phyloP scores from a whole-genome alignment of 2,329 filamentous ascomycete genomes.

The Huntiella savannae region DNA sequence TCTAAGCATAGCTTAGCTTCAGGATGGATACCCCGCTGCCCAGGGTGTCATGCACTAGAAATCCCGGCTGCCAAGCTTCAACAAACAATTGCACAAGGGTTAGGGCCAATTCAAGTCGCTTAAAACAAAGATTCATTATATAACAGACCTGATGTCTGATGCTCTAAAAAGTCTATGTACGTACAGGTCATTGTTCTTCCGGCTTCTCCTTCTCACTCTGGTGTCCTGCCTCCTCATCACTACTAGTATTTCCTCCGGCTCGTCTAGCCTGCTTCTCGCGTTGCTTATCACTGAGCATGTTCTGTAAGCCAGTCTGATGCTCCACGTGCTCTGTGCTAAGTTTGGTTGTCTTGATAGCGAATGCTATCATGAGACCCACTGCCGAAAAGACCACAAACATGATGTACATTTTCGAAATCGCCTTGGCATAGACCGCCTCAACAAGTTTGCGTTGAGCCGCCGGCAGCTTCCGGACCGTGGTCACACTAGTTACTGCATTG shows the following conservation, averaged over 20 bases:
- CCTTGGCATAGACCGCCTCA: slow-evolving; percentile 28
- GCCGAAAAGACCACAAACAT: slow-evolving; percentile 32
- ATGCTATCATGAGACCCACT: slow-evolving; percentile 26
- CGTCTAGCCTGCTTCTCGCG: background rate
- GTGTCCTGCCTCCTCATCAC: background rate
- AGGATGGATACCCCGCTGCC: no score
- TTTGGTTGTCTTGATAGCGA: slow-evolving; percentile 28
- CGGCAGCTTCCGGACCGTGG: slow-evolving; percentile 33
- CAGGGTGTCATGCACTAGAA: no score
- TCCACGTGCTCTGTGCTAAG: slow-evolving; percentile 37
- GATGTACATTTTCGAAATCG: slow-evolving; percentile 37
- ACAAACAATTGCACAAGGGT: no score
- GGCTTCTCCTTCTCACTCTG: background rate
- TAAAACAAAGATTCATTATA: no score
- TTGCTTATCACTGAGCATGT: slow-evolving; percentile 14
- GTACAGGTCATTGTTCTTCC: background rate
- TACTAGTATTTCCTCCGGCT: background rate
- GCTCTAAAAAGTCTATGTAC: no score
- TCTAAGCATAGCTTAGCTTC: no score
- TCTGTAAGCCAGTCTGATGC: slow-evolving; percentile 37
- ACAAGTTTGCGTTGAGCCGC: slow-evolving; percentile 25
- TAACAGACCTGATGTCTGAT: no score
- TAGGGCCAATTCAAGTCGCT: no score
- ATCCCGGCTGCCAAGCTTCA: no score
- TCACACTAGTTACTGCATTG: slow-evolving; percentile 40